These are phyloP conservation scores for Ganoderma boninense DNA, from an alignment of 1,284 basidiomycete genomes.

Conservation along the genomic window DNA sequence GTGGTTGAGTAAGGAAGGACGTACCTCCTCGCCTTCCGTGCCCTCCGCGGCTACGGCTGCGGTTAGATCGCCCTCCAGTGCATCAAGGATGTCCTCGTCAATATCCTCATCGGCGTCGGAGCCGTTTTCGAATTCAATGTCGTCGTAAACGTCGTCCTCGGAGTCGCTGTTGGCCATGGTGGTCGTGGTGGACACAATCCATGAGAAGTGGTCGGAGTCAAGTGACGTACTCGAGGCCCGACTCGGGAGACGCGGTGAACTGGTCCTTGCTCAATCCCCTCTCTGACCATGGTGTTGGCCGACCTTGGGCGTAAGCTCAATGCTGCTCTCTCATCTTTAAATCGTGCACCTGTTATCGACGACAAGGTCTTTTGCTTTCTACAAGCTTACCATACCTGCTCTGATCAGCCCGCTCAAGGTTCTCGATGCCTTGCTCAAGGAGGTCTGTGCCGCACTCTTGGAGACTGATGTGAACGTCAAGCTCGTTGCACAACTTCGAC, in stretches of 20 bases:
- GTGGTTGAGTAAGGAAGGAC: slow-evolving; percentile 13
- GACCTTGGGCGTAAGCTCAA: slow-evolving; percentile 96
- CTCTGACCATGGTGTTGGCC: slow-evolving; percentile 87
- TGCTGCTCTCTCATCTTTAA: slow-evolving; percentile 91
- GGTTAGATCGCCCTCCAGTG: slow-evolving; percentile 53
- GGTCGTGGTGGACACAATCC: slow-evolving; percentile 19
- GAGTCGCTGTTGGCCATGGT: slow-evolving; percentile 68
- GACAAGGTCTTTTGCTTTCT: slow-evolving; percentile 70
- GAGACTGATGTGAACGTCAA: slow-evolving; percentile 99
- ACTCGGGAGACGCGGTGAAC: slow-evolving; percentile 13
- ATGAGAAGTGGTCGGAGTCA: slow-evolving; percentile 28
- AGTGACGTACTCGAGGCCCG: slow-evolving; percentile 20
- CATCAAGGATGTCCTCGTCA: slow-evolving; percentile 62
- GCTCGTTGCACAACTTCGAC: slow-evolving; percentile 87
- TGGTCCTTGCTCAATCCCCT: slow-evolving; percentile 25
- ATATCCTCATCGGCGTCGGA: slow-evolving; percentile 58
- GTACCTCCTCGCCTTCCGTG: slow-evolving; percentile 43
- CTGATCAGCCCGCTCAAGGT: slow-evolving; percentile 60
- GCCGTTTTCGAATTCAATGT: slow-evolving; percentile 55
- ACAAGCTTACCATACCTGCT: slow-evolving; percentile 19
- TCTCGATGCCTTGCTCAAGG: slow-evolving; percentile 93
- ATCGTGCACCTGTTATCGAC: slow-evolving; percentile 85
- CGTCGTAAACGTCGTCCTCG: slow-evolving; percentile 66
- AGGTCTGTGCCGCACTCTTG: slow-evolving; percentile 92
- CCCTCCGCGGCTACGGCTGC: slow-evolving; percentile 68